Evolutionary conservation across 2,329 filamentous ascomycete species (phyloP), one percentile per base, ranked within the genome.

Genomic region (Geosmithia putterillii): DNA sequence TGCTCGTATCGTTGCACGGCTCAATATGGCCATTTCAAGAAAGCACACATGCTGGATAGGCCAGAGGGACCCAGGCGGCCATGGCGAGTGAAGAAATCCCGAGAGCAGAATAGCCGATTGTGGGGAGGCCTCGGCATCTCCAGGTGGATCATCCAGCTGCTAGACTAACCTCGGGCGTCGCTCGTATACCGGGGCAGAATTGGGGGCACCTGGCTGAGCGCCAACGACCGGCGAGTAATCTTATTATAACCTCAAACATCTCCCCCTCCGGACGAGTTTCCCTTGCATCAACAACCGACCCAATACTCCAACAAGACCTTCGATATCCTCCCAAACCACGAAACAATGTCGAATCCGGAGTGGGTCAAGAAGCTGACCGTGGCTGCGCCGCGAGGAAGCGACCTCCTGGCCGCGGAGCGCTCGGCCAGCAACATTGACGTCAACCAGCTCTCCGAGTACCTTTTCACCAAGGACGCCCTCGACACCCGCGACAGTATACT

Each of bases 341-440:
- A 38, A 36, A 21, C 15, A 34, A 40, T 47, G 45, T 21, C 45
- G 12, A 55, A 57, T 46, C 55, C 55, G 15, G 55, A 57, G 46
- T 57, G 55, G 55, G 55, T 57, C 45, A 56, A 57, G 46, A 57
- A 59, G 52, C 58, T 65, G 21, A 56, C 52, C 49, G 61, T 60
- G 5, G 59, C 81, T 3, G 73, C 74, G 44, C 78, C 79, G 5
- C 81, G 86, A 52, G 83, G 83, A 48, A 69, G 71, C 35, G 80
- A 86, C 54, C 70, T 88, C 40, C 74, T 88, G 43, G 60, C 69
- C n/a, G 67, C 74, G 42, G 83, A 88, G 66, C 74, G 85, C 48
- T 72, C 71, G 20, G 74, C 74, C 52, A 85, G 80, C 42, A 77
- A 77, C 46, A 61, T 88, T 51, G 69, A 81, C 22, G 76, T 86